Evolutionary conservation across 2,329 filamentous ascomycete species (phyloP).

Genomic region (Paraconiothyrium brasiliense): DNA sequence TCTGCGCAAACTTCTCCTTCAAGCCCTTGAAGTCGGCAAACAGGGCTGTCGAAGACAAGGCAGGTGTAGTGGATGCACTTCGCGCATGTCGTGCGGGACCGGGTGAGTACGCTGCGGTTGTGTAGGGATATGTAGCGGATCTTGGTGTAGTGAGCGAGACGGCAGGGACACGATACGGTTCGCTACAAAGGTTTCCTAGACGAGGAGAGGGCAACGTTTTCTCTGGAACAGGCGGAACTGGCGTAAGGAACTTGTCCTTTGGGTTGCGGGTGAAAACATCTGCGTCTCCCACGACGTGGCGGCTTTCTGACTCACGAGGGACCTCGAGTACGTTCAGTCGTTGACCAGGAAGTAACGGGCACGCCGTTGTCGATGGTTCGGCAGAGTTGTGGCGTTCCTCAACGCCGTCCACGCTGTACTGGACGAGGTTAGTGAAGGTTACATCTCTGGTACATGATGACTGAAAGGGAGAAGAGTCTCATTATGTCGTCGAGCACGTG

Average conservation of each 20-base stretch:
- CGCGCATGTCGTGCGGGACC: slow-evolving; percentile 37
- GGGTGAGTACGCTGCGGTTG: slow-evolving; percentile 33
- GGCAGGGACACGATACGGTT: slow-evolving; percentile 31
- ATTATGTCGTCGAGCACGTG: neutral
- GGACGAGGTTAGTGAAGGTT: slow-evolving; percentile 28
- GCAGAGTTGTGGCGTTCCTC: slow-evolving; percentile 78
- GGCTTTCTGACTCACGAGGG: slow-evolving; percentile 70
- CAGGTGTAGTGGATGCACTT: slow-evolving; percentile 44
- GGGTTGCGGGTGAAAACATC: slow-evolving; percentile 81
- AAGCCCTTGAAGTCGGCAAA: slow-evolving; percentile 44
- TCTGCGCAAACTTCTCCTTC: slow-evolving; percentile 44
- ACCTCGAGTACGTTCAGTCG: slow-evolving; percentile 85
- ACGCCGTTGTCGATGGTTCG: slow-evolving; percentile 78
- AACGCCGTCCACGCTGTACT: slow-evolving; percentile 84
- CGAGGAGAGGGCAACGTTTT: slow-evolving; percentile 34
- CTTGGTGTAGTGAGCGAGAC: slow-evolving; percentile 34
- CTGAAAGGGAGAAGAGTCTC: neutral
- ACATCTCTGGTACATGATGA: neutral
- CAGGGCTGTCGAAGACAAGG: slow-evolving; percentile 35
- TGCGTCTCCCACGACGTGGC: slow-evolving; percentile 73
- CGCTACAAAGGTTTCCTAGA: slow-evolving; percentile 26
- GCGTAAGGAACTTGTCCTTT: slow-evolving; percentile 76
- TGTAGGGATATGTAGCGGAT: slow-evolving; percentile 42
- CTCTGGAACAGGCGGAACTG: slow-evolving; percentile 67
- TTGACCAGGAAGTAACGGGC: slow-evolving; percentile 88